Evolutionary conservation across 2,329 filamentous ascomycete genomes (phyloP), one percentile per base, ranked within the genome.

Genomic region (Calonectria pauciramosa): DNA sequence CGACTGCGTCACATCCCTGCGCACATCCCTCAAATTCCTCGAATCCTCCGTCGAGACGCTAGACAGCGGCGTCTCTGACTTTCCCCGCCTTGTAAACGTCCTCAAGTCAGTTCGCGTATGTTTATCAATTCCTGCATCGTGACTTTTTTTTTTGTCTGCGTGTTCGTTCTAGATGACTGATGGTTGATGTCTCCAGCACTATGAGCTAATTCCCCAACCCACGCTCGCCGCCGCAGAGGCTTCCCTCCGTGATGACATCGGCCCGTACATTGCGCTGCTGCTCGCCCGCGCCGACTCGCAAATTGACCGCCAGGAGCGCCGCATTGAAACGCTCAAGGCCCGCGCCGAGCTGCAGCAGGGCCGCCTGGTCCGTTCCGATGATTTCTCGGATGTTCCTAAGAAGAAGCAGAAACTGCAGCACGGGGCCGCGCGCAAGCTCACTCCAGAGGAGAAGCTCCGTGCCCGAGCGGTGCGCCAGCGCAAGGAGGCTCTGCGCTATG

Each of bases 191-290:
- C 16, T 36, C n/a, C 75, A 97, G 93, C 96, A 98, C 87, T 98
- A 98, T 86, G 96, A 98, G 84, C 92, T 98, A 52, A 94, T 98
- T 79, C 95, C 96, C 20, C 95, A 98, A 83, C 92, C 94, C 16
- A 94, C 94, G 67, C 91, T 98, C 56, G 93, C 93, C 75, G 91
- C 93, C 76, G 96, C 96, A 38, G 96, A 98, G 85, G 90, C 94
- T 78, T 93, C 95, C 6, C 91, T 98, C 23, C 93, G 96, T 80
- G 94, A 95, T 81, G 96, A 98, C 83, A 97, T 98, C 79, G 93
- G 94, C n/a, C 96, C 96, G 11, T 96, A 95, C 84, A 94, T 98
- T 77, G 89, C 93, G 36, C 91, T 92, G 72, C 91, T 98, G 2
- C 92, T 98, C 67, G 91, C 93, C 76, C 93, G 96, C 78, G 95